These are phyloP conservation scores for Hyphodiscus sp. DNA, from an alignment of 2,329 filamentous ascomycete species.

Conservation along the genomic window DNA sequence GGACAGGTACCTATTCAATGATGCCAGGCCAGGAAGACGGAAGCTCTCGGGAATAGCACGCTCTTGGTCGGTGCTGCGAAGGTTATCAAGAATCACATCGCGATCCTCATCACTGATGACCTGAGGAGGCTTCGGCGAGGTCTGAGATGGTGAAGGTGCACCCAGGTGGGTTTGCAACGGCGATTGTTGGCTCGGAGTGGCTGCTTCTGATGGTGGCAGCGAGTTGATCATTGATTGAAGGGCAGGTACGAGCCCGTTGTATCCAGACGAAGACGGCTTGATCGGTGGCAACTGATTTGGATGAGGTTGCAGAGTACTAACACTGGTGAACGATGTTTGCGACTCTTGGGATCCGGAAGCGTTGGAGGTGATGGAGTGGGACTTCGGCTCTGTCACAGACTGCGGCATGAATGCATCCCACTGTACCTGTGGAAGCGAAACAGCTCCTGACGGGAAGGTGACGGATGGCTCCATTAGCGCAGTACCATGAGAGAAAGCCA, in stretches of 20 bases:
- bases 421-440: constrained; percentile 77
- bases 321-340: constrained; percentile 55
- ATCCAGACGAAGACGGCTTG: constrained; percentile 46
- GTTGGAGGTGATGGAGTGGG: constrained; percentile 65
- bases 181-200: constrained; percentile 67
- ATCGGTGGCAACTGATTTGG: constrained; percentile 61
- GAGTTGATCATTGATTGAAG: constrained; percentile 69
- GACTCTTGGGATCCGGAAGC: constrained; percentile 64
- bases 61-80: constrained; percentile 73
- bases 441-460: constrained; percentile 70
- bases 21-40: constrained; percentile 71
- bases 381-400: constrained; percentile 62
- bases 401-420: constrained; percentile 86
- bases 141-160: constrained; percentile 49
- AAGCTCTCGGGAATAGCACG: constrained; percentile 82
- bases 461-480: constrained; percentile 72
- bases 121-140: constrained; percentile 64
- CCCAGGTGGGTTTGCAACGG: constrained; percentile 51
- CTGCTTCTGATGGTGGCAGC: constrained; percentile 60
- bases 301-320: constrained; percentile 50
- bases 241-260: constrained; percentile 55
- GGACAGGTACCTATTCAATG: constrained; percentile 85
- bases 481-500: constrained; percentile 66
- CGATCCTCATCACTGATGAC: constrained; percentile 80
- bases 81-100: constrained; percentile 77